Evolutionary conservation across 2,329 filamentous ascomycete genomes (phyloP), one percentile per base, ranked within the genome.

Genomic region (Aspergillus ibericus): DNA sequence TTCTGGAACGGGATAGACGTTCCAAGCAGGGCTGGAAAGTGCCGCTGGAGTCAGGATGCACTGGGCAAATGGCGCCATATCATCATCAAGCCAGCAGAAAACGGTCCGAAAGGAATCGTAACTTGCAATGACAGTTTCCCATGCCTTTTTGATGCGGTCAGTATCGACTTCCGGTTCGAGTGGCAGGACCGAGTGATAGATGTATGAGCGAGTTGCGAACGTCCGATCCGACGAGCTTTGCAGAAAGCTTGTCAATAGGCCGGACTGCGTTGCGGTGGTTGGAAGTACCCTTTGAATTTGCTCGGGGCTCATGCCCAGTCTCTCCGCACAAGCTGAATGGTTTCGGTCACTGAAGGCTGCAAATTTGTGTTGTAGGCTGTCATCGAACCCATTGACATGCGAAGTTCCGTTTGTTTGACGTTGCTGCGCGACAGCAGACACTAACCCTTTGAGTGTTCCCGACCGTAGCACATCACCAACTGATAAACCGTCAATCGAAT

Each of bases 31-130:
- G 22, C 57, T 16, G 1, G 56, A 47, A 40, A 61, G 61, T 3
- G 65, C 61, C 2, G 60, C 53, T 0, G 54, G 25, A 6, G 58
- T 56, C 20, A 76, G 42, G 9, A 75, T 66, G 20, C 71, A 72
- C 56, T 73, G 73, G 1, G 72, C 68, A 64, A 75, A 76, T 9
- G 74, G 73, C 1, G 72, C 68, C 50, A 75, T 61, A 20, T 68
- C 58, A 53, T 75, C 71, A 57, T 73, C 70, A 34, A 71, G 62
- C 55, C 65, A 63, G 47, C 72, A 66, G n/a, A 76, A 68, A n/a
- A 66, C 67, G 6, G 66, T 71, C 15, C 71, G 65, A 58, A 74
- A 76, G 36, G 72, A 70, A 46, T 71, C 68, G 18, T 75, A 72
- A 29, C 61, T 60, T 3, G 34, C 46, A 8, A 71, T 53, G 15